phyloP scores from a whole-genome alignment of 371 early-diverging fungal genomes.

The Mucor lusitanicus region DNA sequence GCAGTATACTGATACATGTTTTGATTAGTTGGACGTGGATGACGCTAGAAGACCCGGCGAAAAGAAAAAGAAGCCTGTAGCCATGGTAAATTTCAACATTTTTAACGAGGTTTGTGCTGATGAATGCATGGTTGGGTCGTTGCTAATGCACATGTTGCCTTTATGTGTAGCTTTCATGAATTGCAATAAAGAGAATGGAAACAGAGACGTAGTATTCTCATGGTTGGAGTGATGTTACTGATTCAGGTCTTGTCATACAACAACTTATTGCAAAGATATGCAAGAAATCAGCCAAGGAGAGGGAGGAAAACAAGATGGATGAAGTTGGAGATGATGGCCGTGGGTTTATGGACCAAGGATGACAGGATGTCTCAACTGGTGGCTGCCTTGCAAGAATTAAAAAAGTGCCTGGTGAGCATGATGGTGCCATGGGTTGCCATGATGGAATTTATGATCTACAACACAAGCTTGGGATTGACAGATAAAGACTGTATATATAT shows the following conservation, averaged over 20 bases:
- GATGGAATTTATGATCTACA: background rate
- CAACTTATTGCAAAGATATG: background rate
- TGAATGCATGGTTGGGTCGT: background rate
- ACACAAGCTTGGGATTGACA: background rate
- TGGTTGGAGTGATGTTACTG: background rate
- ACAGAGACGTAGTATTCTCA: background rate
- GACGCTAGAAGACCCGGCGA: background rate
- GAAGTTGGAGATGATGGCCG: background rate
- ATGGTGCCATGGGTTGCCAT: background rate
- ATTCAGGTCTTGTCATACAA: background rate
- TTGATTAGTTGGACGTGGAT: background rate
- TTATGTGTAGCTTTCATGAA: background rate
- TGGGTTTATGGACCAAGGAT: no score
- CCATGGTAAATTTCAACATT: constrained; percentile 33
- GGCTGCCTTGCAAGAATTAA: no score
- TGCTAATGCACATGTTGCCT: no score
- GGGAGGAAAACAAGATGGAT: background rate
- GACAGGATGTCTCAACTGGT: no score
- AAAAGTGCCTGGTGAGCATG: background rate
- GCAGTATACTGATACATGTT: background rate
- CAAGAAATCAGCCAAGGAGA: background rate
- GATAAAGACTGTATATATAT: background rate
- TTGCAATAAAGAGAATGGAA: background rate
- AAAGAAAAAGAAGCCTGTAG: constrained; percentile 24
- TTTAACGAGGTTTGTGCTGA: constrained; percentile 30